Evolutionary conservation across 805 yeast species (phyloP), one percentile per base, ranked within the genome.

Genomic region (Ogataea parapolymorpha): DNA sequence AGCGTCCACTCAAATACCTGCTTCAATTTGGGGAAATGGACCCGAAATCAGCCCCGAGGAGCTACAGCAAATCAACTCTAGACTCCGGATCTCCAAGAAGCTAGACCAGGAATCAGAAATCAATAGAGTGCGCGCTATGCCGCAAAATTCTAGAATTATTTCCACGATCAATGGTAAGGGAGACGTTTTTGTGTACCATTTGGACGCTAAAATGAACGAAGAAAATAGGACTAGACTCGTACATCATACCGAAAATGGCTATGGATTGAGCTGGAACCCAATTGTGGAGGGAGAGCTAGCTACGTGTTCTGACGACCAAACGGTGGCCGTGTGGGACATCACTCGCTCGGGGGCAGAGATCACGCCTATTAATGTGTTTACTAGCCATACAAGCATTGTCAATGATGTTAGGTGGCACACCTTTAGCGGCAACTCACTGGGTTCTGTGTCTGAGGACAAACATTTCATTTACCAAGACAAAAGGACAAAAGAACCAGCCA

Each of bases 361-460:
- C 14, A 36, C 16, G 15, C 72, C 72, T n/a, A 13, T 42, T 0
- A 47, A 55, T 2, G 62, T 67, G 2, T 63, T 67, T 48, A 53
- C 45, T 3, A 39, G 51, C 6, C 87, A 82, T 48, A 50, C 58
- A 0, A 81, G 77, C 48, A 80, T 82, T 26, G 87, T 85, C 11
- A 85, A 85, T 53, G 93, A 85, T 53, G 82, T 79, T 15, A 77
- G 80, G 62, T 85, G 90, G 87, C 85, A 82, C 51, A 58, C 65
- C 18, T 68, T 72, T 39, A 68, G 74, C 31, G 66, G 64, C 17
- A 65, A 71, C 44, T 30, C 77, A 3, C 77, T 83, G 59, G 93
- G 85, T 0, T 73, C 88, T 2, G 91, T 82, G 0, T 79, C 88
- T 8, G 95, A 85, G 47, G 95, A 85, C 56, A 71, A 70, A 37